Percentiles rank a stretch among this genome's conserved stretches.
These are phyloP conservation scores for Desmodesmus armatus DNA, from an alignment of 139 green algal species.

Conservation along the genomic window DNA sequence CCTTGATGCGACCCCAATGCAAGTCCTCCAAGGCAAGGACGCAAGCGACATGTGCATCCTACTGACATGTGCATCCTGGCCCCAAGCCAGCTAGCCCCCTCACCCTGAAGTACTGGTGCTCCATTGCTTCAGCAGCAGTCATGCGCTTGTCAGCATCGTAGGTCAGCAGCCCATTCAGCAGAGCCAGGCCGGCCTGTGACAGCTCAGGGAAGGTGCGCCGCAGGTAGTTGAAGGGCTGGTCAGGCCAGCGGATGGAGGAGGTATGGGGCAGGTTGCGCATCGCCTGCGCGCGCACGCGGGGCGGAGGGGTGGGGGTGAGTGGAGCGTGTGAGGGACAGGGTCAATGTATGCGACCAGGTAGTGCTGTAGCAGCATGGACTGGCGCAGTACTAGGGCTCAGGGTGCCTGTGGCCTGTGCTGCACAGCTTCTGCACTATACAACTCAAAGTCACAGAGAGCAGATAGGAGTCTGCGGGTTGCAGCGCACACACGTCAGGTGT, in stretches of 20 bases:
- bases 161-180: slow-evolving; percentile 72
- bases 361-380: background rate
- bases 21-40: background rate
- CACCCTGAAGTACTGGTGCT: slow-evolving; percentile 68
- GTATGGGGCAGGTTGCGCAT: slow-evolving; percentile 54
- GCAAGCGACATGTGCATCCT: background rate
- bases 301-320: background rate
- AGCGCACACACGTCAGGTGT: no score
- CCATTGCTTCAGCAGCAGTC: slow-evolving; percentile 61
- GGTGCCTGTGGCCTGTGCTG: background rate
- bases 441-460: no score
- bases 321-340: no score
- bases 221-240: slow-evolving; percentile 83
- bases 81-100: background rate
- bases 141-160: slow-evolving; percentile 67
- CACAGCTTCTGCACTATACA: no score
- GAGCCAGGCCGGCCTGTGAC: slow-evolving; percentile 57
- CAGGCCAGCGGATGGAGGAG: slow-evolving; percentile 56
- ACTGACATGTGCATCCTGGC: background rate
- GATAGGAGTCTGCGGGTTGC: no score
- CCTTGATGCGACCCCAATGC: background rate
- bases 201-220: slow-evolving; percentile 56
- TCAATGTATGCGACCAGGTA: background rate
- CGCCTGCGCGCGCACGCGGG: slow-evolving; percentile 60
- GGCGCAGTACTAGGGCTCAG: no score